Percentiles rank a stretch among this genome's conserved stretches.
Conservation (phyloP, 305 asterid species). For the Solanum hybrid region DNA sequence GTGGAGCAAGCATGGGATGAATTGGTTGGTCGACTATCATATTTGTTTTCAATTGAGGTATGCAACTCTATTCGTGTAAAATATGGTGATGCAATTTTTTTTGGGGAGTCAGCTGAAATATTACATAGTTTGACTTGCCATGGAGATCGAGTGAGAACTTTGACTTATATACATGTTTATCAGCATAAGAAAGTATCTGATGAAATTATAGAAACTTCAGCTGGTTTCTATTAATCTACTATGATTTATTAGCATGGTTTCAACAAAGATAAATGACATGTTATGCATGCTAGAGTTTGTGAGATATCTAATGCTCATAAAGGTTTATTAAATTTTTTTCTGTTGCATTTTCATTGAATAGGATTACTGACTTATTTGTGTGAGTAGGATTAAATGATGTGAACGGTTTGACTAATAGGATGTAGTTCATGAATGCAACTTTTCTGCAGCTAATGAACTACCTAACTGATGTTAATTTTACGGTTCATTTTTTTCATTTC, state of each 20-base stretch:
- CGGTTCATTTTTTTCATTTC: not conserved
- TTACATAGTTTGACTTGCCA: not conserved
- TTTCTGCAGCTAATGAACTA: slow-evolving; percentile 1
- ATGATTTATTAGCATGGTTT: not conserved
- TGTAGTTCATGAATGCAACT: not conserved
- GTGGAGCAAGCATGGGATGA: slow-evolving; percentile 69
- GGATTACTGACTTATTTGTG: not conserved
- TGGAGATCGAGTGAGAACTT: not conserved
- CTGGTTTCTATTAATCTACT: not conserved
- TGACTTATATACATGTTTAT: not conserved
- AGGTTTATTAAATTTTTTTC: not conserved
- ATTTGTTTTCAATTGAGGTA: slow-evolving; percentile 75
- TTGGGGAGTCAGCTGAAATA: not conserved
- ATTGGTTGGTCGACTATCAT: slow-evolving; percentile 51
- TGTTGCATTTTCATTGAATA: not conserved
- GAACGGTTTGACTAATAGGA: not conserved
- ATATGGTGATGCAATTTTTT: not conserved
- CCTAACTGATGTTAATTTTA: not conserved
- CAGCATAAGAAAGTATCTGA: not conserved
- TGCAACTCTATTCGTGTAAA: not conserved
- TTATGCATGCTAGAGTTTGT: not conserved
- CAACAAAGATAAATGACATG: not conserved
- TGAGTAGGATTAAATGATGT: not conserved
- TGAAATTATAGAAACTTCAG: not conserved
- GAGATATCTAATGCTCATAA: not conserved